Evolutionary conservation across 2,329 filamentous ascomycete genomes (phyloP), one percentile per base, ranked within the genome.

Genomic region (Colletotrichum sp.): DNA sequence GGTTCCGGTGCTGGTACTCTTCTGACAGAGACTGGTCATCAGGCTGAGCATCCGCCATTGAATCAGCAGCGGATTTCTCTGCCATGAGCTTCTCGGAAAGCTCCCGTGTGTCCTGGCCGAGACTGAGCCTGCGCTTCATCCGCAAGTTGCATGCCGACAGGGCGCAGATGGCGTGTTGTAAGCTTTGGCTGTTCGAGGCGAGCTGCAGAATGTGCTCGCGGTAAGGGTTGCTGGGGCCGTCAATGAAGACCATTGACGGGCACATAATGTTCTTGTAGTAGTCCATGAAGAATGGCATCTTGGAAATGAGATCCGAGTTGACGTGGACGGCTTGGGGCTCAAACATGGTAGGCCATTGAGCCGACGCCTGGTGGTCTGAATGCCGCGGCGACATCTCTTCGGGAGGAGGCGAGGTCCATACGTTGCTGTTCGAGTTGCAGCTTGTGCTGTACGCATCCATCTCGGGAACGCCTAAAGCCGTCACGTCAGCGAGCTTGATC

Each of bases 201-300:
- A 98, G 89, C 71, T 92, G 92, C 75, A 98, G 89, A 71, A 98
- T 92, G 82, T 98, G 94, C 80, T 93, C 92, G 77, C 96, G 91
- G 83, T 96, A 98, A 2, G 96, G 96, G 83, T 98, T 98, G 77
- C 90, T 90, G 2, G 95, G 94, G 13, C 93, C 93, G 83, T 99
- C 96, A 83, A 98, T 96, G 79, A 96, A 95, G 67, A 98, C 96
- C 85, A 98, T 95, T 75, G 95, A 95, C 7, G 95, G 95, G 79
- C 96, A 97, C 86, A 99, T 96, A 81, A 95, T 95, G 84, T 95
- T 96, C 82, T 96, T 94, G 85, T 98, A 98, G 85, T 98, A 98
- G 83, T 98, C 94, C 88, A 98, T 94, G 82, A 98, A 93, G 85
- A 94, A 98, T 79, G 94, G 93, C 87, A 98, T 94, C 82, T 95